Percentiles rank a stretch among this genome's conserved stretches.
phyloP scores from a whole-genome alignment of 441 rosid species.

The Jatropha podagrica region DNA sequence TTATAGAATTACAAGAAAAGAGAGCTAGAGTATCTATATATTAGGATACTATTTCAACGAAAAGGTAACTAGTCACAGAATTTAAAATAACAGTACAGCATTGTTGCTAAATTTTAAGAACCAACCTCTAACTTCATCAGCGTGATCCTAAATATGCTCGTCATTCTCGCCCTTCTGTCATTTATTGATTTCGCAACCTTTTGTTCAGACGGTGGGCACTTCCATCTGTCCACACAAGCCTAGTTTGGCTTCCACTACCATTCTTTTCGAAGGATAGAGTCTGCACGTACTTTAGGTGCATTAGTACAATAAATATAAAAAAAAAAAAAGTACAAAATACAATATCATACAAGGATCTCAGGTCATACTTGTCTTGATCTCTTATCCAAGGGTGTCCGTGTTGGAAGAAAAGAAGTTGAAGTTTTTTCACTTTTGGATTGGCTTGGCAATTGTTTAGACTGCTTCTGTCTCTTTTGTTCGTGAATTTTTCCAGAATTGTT shows the following conservation, averaged over 20 bases:
- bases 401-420: constrained; percentile 38
- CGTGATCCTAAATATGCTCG: constrained; percentile 2
- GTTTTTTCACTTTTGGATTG: constrained; percentile 39
- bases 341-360: constrained; percentile 11
- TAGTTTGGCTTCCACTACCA: constrained; percentile 68
- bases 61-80: neutral
- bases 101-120: constrained; percentile 20
- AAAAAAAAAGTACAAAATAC: neutral
- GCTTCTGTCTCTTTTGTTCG: constrained; percentile 65
- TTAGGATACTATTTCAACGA: neutral
- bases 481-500: constrained; percentile 38
- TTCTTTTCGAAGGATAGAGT: constrained; percentile 55
- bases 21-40: neutral
- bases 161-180: constrained; percentile 23
- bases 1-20: neutral
- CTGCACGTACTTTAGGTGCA: constrained; percentile 40
- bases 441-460: constrained; percentile 38
- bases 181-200: constrained; percentile 30
- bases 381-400: constrained; percentile 74
- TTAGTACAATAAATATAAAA: neutral
- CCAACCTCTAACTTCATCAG: constrained; percentile 32
- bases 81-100: neutral
- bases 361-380: constrained; percentile 68
- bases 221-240: constrained; percentile 80
- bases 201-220: constrained; percentile 34